Base-by-base conservation (phyloP, 306 rosid species). In the Begonia peltatifolia region DNA sequence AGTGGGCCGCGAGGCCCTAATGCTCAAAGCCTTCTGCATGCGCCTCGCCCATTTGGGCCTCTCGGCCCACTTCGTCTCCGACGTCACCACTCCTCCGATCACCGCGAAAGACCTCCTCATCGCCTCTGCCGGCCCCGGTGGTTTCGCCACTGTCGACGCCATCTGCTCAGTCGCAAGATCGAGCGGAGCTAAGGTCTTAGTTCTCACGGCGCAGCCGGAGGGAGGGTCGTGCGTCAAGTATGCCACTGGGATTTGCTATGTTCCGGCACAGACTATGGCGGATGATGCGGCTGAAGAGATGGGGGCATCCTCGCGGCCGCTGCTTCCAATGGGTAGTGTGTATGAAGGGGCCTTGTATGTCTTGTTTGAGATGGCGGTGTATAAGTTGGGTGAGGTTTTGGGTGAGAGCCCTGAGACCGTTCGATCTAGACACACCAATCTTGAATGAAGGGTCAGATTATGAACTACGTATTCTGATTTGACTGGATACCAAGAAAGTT, bases 261-360 rank as follows among this genome's bases (percentile, higher is more conserved):
- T 90, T 67, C 75, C 95, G 12, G 99, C 95, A 41, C 80, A 78
- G 82, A 90, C 96, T 1, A 86, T 83, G 99, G 99, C 96, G 9
- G 76, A 83, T 57, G 96, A 83, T 2, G 60, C 3, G 4, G 61
- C 11, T 5, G 72, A 61, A 36, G 74, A 6, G 43, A 67, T 0
- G 43, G 68, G 0, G 61, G 42, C 62, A 61, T 69, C 77, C 61
- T 67, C 77, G 22, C 71, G 87, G 64, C 68, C 87, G 78, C 62
- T 81, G 84, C 90, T 90, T 66, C 93, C 80, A 30, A 79, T 90
- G 99, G 99, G 99, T 41, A 83, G 99, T 56, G 79, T 71, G 59
- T 86, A 83, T 6, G 99, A 90, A 68, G 96, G 99, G 10, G 87
- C 95, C 2, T 3, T 90, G 73, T 90, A 78, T 49, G 94, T 90